Base-by-base conservation (phyloP, 176 grass and related monocot species). In the Paspalum vaginatum region DNA sequence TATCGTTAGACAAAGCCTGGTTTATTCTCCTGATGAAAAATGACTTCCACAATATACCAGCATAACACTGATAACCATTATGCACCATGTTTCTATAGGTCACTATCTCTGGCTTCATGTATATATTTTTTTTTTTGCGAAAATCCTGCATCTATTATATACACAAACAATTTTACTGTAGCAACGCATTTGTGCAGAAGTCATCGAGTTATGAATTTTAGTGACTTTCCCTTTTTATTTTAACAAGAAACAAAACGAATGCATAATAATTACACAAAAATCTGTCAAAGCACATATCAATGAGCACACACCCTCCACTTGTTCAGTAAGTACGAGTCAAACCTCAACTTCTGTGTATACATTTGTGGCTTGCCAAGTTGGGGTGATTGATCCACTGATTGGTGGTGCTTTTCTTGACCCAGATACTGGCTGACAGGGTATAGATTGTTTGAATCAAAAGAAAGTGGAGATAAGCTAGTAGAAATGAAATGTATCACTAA, bases 51-150 rank as follows among this genome's bases (percentile, higher is more conserved):
- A 10, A 37, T 77, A 69, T 55, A 46, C 37, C 44, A 24, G 39
- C 52, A 46, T 21, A 58, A 51, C 5, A 68, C 42, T 47, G 7
- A 83, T 55, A 76, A 32, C 0, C 22, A 37, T 49, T 37, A 0
- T 64, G 6, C 63, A 71, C 10, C 55, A 10, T 79, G 66, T 55
- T 81, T 39, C 26, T n/a, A 81, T n/a, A n/a, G n/a, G n/a, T n/a
- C n/a, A n/a, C n/a, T n/a, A n/a, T n/a, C n/a, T n/a, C n/a, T n/a
- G n/a, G n/a, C n/a, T n/a, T n/a, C n/a, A n/a, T n/a, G n/a, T n/a
- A n/a, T n/a, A n/a, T n/a, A n/a, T n/a, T n/a, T n/a, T n/a, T n/a
- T n/a, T n/a, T n/a, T n/a, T n/a, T n/a, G n/a, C n/a, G n/a, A n/a
- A n/a, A n/a, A n/a, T n/a, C n/a, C n/a, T n/a, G n/a, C n/a, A n/a